These are phyloP conservation scores for Megacollybia platyphylla DNA, from an alignment of 1,284 basidiomycete genomes.

Conservation along the genomic window DNA sequence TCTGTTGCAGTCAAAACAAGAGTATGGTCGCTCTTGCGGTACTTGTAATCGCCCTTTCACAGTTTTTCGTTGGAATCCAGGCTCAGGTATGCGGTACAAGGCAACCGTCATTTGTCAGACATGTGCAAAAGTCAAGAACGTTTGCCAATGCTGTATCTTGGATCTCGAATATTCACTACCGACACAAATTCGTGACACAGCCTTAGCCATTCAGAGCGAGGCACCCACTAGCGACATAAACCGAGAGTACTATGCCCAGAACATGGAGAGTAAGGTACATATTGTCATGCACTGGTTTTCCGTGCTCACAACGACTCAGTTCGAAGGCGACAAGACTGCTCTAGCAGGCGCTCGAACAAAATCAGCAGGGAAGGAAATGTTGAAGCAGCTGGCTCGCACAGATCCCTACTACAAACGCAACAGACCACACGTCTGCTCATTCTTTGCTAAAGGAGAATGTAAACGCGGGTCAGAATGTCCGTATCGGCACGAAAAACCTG, in stretches of 20 bases:
- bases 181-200: conserved; percentile 95
- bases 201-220: conserved; percentile 75
- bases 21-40: conserved; percentile 89
- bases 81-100: conserved; percentile 87
- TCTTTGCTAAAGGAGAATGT: conserved; percentile 94
- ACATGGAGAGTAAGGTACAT: conserved; percentile 74
- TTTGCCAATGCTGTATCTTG: conserved; percentile 95
- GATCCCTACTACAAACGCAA: conserved; percentile 98
- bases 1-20: conserved; percentile 74
- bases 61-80: conserved; percentile 98
- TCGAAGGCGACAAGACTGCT: conserved; percentile 56
- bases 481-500: conserved; percentile 86
- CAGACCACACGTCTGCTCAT: conserved; percentile 87
- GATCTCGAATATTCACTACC: conserved; percentile 95
- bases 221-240: conserved; percentile 96
- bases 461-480: conserved; percentile 88
- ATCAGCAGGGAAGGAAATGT: conserved; percentile 86
- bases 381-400: conserved; percentile 86
- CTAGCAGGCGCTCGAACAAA: conserved; percentile 59
- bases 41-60: conserved; percentile 95
- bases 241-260: conserved; percentile 94
- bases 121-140: conserved; percentile 97
- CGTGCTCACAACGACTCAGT: conserved; percentile 23
- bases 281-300: not conserved
- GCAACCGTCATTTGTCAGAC: conserved; percentile 98